Evolutionary conservation across 805 yeast genomes (phyloP), one percentile per base, ranked within the genome.

Genomic region (Pichia membranifaciens): DNA sequence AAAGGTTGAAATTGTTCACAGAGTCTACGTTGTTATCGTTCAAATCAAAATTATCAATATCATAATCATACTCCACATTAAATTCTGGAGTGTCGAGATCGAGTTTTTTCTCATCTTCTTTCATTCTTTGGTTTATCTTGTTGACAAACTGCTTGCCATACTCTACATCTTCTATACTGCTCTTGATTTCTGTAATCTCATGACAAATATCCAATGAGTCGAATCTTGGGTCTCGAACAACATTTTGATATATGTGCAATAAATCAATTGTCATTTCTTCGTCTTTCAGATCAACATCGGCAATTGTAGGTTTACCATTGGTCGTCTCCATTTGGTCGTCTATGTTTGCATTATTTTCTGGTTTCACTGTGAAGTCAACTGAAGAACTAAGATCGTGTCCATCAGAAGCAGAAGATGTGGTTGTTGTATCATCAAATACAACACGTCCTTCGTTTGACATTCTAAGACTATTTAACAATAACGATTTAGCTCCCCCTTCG

Each of bases 401-500:
- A 10, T n/a, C 4, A 3, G n/a, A 28, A 13, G 22, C 33, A 41
- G 31, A 8, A 13, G 47, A 21, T 12, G 28, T 7, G 3, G 54
- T 39, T 8, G 65, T 60, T 7, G 68, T 69, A 23, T 87, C 87
- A 58, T 82, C 91, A 58, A 84, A 83, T 2, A 82, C 77, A 3
- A 84, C 80, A 55, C 83, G 64, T 0, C 80, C 78, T 1, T 72
- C 56, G 1, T 61, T 47, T 55, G 83, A 82, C 15, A 80, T 69
- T 51, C 51, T 71, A 39, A 84, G 70, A 0, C 86, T 77, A 52
- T 84, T 84, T 51, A 82, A 60, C 38, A 84, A 63, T 43, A 85
- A 67, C 50, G 86, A 78, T 58, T 82, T 84, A 7, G 91, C 82
- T 3, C 93, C 91, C 35, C 90, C 90, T 66, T 84, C 91, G 60